Conservation (phyloP, 805 yeast genomes). For the Nakazawaea populi region DNA sequence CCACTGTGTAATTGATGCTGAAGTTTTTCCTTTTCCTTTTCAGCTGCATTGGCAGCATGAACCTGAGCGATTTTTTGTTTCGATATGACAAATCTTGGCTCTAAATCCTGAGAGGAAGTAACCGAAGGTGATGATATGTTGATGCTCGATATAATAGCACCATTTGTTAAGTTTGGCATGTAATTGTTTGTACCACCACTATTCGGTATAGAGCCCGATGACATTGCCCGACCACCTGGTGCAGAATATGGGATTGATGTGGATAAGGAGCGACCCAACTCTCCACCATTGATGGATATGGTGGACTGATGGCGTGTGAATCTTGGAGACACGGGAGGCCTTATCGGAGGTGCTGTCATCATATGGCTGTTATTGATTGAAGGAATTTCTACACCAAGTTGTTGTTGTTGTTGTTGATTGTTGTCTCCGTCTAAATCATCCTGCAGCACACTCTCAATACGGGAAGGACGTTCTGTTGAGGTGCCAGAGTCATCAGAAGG, state of each 20-base stretch:
- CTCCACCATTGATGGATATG: slow-evolving; percentile 12
- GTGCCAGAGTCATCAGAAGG: slow-evolving; percentile 18
- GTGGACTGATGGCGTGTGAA: slow-evolving; percentile 11
- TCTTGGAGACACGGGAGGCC: slow-evolving; percentile 12
- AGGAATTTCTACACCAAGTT: slow-evolving; percentile 7
- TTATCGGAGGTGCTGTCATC: slow-evolving; percentile 6
- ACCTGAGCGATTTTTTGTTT: slow-evolving; percentile 62
- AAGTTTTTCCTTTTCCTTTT: slow-evolving; percentile 14
- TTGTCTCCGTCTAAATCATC: background rate
- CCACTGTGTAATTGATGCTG: slow-evolving; percentile 6
- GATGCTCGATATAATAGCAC: slow-evolving; percentile 54
- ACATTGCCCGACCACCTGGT: slow-evolving; percentile 50
- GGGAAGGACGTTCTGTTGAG: background rate
- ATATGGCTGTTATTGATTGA: background rate
- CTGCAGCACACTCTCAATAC: slow-evolving; percentile 3
- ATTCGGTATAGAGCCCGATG: slow-evolving; percentile 23
- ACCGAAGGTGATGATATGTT: slow-evolving; percentile 70
- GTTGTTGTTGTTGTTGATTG: background rate
- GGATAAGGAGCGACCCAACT: slow-evolving; percentile 38
- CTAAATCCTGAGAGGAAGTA: slow-evolving; percentile 52
- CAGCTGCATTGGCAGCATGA: slow-evolving; percentile 36
- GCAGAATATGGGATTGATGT: slow-evolving; percentile 65
- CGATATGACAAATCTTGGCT: slow-evolving; percentile 80
- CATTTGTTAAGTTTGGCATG: slow-evolving; percentile 48
- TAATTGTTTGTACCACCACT: slow-evolving; percentile 19